These are phyloP conservation scores for Ceratonia siliqua DNA, from an alignment of 306 rosid species.

Conservation along the genomic window DNA sequence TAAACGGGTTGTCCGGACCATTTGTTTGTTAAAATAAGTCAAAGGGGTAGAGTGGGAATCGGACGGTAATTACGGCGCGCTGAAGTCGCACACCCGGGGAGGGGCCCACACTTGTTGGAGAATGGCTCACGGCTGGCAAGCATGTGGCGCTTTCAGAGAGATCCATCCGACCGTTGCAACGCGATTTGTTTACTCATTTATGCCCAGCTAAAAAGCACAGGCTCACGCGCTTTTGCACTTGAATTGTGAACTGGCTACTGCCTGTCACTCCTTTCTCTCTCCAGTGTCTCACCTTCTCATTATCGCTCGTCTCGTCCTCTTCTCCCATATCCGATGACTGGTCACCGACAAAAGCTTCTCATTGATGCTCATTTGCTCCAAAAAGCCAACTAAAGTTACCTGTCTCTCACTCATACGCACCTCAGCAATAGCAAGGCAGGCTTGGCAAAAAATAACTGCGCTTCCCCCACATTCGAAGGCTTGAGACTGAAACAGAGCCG, in stretches of 20 bases:
- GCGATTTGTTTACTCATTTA: no score
- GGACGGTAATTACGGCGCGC: neutral
- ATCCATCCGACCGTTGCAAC: slow-evolving; percentile 34
- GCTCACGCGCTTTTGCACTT: neutral
- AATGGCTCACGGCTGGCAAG: slow-evolving; percentile 41
- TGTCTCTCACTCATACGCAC: neutral
- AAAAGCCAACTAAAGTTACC: neutral
- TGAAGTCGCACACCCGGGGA: neutral
- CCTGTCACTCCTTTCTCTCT: slow-evolving; percentile 30
- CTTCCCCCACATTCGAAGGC: neutral
- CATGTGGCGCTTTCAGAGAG: slow-evolving; percentile 37
- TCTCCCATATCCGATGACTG: slow-evolving; percentile 22
- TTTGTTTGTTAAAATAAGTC: no score
- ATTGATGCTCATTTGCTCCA: neutral
- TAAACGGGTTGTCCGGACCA: no score
- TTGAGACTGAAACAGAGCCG: neutral
- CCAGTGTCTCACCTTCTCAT: neutral
- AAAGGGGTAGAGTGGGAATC: neutral
- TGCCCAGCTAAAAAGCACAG: neutral
- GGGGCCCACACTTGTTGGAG: slow-evolving; percentile 11
- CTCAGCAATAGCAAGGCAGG: neutral
- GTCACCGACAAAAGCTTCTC: slow-evolving; percentile 45
- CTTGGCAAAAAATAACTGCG: neutral
- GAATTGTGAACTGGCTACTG: slow-evolving; percentile 46
- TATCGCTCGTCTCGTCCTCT: neutral